phyloP scores from a whole-genome alignment of 108 stramenopile species.

The Cyclostephanos tholiformis region DNA sequence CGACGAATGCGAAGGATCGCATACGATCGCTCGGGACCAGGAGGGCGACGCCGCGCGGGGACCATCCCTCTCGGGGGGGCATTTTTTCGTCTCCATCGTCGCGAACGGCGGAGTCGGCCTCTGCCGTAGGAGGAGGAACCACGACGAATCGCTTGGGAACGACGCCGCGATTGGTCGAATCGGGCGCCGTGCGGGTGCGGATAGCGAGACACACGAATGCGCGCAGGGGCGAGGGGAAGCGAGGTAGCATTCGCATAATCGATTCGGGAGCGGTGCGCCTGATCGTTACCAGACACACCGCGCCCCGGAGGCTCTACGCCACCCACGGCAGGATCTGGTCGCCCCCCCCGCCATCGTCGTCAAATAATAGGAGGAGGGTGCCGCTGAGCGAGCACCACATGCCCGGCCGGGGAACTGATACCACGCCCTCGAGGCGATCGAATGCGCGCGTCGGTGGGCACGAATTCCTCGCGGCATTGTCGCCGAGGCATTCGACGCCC shows the following conservation, averaged over 20 bases:
- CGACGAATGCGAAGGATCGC: neutral
- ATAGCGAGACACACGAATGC: slow-evolving; percentile 7
- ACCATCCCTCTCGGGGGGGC: neutral
- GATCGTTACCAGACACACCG: slow-evolving; percentile 13
- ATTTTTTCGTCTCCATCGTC: neutral
- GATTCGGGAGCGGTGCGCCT: slow-evolving; percentile 17
- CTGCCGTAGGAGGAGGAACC: neutral
- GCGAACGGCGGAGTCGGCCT: neutral
- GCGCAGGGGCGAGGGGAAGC: neutral
- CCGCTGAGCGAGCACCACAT: slow-evolving; percentile 4
- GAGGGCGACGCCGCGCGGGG: neutral
- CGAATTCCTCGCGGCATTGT: slow-evolving; percentile 1
- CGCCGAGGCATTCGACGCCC: slow-evolving; percentile 14
- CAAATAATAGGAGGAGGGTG: neutral
- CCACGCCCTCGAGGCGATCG: slow-evolving; percentile 10
- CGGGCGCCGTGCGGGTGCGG: slow-evolving; percentile 22
- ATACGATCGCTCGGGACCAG: neutral
- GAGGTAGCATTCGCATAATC: slow-evolving; percentile 8
- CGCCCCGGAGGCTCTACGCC: slow-evolving; percentile 13
- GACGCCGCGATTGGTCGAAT: slow-evolving; percentile 15
- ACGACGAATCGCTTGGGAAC: neutral
- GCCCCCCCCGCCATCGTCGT: slow-evolving; percentile 3
- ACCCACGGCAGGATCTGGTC: neutral
- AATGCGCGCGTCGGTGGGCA: slow-evolving; percentile 20
- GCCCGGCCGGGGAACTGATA: neutral